These are phyloP conservation scores for Voacanga thouarsii DNA, from an alignment of 257 asterid genomes.

Conservation along the genomic window DNA sequence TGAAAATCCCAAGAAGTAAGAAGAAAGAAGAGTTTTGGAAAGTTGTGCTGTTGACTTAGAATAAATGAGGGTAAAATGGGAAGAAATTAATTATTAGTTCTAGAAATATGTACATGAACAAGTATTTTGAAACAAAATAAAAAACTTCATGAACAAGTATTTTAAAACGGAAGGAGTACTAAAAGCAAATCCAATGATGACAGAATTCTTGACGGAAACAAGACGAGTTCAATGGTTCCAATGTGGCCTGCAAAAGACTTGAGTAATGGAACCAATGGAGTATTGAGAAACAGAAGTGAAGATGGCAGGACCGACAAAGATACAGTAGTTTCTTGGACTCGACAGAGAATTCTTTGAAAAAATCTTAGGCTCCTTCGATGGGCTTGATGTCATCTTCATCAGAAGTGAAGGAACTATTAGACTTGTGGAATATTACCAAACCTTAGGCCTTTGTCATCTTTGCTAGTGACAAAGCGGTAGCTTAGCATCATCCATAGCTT, in stretches of 20 bases:
- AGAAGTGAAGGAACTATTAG: conserved; percentile 3
- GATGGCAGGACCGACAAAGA: conserved; percentile 32
- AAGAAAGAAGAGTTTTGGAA: too few relatives aligned
- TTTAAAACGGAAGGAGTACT: too few relatives aligned
- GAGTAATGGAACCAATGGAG: conserved; percentile 29
- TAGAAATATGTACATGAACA: too few relatives aligned
- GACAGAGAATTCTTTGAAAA: conserved; percentile 15
- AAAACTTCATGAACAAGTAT: too few relatives aligned
- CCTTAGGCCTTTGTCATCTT: neutral
- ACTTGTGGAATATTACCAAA: neutral
- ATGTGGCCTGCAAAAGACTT: conserved; percentile 26
- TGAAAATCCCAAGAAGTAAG: too few relatives aligned
- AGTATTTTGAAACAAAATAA: too few relatives aligned
- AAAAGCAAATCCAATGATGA: conserved; percentile 23
- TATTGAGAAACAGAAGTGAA: conserved; percentile 30
- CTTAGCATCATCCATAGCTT: conserved; percentile 14
- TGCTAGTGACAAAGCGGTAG: conserved; percentile 8
- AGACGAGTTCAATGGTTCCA: conserved; percentile 27
- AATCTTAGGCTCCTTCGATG: conserved; percentile 23
- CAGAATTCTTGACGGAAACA: conserved; percentile 23
- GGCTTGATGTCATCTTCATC: conserved; percentile 26
- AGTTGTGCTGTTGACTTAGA: too few relatives aligned
- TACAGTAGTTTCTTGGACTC: conserved; percentile 30
- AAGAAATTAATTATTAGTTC: too few relatives aligned
- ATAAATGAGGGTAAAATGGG: too few relatives aligned